A percentile compares a stretch with the other conserved stretches of the same genome.
Conservation (phyloP, 129 eudicot genomes). For the Solidago caesia region DNA sequence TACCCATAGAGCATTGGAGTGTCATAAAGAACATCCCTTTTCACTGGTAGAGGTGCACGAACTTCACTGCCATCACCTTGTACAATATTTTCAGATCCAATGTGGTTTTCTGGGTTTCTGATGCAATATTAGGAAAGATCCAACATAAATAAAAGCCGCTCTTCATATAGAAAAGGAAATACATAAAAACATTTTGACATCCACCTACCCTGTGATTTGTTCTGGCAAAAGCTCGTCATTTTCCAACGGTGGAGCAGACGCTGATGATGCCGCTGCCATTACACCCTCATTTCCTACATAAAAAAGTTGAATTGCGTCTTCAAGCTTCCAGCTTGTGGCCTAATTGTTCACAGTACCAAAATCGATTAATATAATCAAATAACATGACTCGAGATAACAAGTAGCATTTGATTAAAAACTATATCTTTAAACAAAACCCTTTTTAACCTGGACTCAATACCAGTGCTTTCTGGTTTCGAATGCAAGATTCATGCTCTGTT, state of each 20-base stretch:
- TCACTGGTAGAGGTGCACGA: conserved; percentile 93
- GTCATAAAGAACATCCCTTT: conserved; percentile 92
- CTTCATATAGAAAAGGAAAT: background rate
- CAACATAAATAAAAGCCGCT: background rate
- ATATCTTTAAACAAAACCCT: background rate
- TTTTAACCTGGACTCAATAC: background rate
- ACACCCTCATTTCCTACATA: conserved; percentile 73
- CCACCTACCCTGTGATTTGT: conserved; percentile 49
- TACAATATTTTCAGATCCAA: conserved; percentile 26
- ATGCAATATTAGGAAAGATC: conserved; percentile 6
- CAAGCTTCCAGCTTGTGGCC: conserved; percentile 99
- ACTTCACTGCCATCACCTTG: conserved; percentile 51
- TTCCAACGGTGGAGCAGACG: conserved; percentile 43
- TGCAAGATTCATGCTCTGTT: background rate
- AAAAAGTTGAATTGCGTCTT: conserved; percentile 91
- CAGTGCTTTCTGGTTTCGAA: background rate
- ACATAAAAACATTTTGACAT: background rate
- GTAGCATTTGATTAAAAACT: background rate
- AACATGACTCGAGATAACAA: background rate
- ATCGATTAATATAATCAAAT: background rate
- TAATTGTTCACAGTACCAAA: conserved; percentile 29
- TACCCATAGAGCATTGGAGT: conserved; percentile 66
- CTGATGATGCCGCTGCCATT: conserved; percentile 46
- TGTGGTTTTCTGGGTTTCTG: conserved; percentile 42
- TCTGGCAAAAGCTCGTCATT: conserved; percentile 41